Percentiles rank a stretch among this genome's conserved stretches.
These are phyloP conservation scores for Orbilia ellipsospora DNA, from an alignment of 2,329 filamentous ascomycete species.

Conservation along the genomic window DNA sequence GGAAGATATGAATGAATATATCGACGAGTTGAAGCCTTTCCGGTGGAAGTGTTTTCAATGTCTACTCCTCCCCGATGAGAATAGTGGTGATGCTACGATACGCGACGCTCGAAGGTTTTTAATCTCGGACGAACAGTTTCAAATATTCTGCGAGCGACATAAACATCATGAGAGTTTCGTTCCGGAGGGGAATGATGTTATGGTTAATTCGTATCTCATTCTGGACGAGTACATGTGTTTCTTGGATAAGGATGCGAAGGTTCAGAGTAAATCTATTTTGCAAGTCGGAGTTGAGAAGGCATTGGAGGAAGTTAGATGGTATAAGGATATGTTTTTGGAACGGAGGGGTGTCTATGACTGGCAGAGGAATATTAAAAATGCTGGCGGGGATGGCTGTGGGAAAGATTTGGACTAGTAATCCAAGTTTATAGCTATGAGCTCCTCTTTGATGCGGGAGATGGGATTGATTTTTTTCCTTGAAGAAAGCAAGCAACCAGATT, in stretches of 20 bases:
- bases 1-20: constrained; percentile 66
- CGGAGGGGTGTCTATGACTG: constrained; percentile 68
- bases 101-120: constrained; percentile 64
- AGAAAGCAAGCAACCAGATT: no score
- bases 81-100: constrained; percentile 64
- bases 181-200: constrained; percentile 67
- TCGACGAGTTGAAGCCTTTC: constrained; percentile 58
- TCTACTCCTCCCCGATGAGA: constrained; percentile 68
- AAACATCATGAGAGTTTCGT: constrained; percentile 64
- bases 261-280: constrained; percentile 21
- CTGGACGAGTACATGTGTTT: constrained; percentile 39
- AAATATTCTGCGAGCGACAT: constrained; percentile 65
- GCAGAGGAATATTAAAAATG: constrained; percentile 59
- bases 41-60: constrained; percentile 69
- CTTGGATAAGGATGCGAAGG: constrained; percentile 27
- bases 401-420: constrained; percentile 3
- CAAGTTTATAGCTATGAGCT: not conserved
- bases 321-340: constrained; percentile 64
- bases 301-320: constrained; percentile 65
- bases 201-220: constrained; percentile 68
- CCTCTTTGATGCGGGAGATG: not conserved
- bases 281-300: constrained; percentile 60
- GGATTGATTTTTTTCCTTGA: no score
- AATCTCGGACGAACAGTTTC: constrained; percentile 66
- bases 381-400: not conserved